These are phyloP conservation scores for Epichloe sibirici DNA, from an alignment of 2,329 filamentous ascomycete species.

Conservation along the genomic window DNA sequence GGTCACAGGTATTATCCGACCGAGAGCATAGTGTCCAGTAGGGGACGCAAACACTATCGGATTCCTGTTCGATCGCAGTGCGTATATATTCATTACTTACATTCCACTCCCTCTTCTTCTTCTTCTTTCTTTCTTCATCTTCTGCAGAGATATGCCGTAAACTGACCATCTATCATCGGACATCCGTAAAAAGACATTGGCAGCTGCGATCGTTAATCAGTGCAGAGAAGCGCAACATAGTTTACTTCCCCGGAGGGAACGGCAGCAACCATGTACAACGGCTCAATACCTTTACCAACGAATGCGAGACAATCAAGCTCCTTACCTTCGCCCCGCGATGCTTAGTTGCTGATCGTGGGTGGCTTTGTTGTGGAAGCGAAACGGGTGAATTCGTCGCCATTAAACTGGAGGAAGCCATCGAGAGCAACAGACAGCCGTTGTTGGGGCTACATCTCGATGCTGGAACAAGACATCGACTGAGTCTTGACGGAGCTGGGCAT, in stretches of 20 bases:
- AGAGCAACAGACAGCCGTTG: conserved; percentile 15
- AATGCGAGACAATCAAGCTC: conserved; percentile 60
- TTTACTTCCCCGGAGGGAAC: conserved; percentile 74
- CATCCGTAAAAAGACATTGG: conserved; percentile 50
- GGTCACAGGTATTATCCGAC: conserved; percentile 49
- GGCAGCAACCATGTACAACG: conserved; percentile 54
- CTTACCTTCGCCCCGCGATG: conserved; percentile 70
- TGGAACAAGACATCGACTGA: conserved; percentile 15
- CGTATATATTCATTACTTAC: conserved; percentile 17
- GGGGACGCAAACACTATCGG: conserved; percentile 54
- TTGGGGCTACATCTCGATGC: conserved; percentile 12
- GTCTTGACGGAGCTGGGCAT: conserved; percentile 20
- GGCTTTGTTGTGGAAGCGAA: conserved; percentile 83
- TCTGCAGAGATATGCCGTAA: neutral
- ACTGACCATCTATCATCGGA: neutral
- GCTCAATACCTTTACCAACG: conserved; percentile 55
- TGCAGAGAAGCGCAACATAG: conserved; percentile 58
- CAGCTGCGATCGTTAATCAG: conserved; percentile 85
- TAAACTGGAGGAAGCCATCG: conserved; percentile 37
- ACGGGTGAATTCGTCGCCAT: conserved; percentile 79
- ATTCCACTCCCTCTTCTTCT: neutral
- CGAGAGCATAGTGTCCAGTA: conserved; percentile 48
- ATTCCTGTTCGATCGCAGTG: conserved; percentile 54
- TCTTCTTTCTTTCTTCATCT: neutral
- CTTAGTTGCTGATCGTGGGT: conserved; percentile 73